Evolutionary conservation across 1,284 basidiomycete genomes (phyloP).

Genomic region (Fomes fomentarius): DNA sequence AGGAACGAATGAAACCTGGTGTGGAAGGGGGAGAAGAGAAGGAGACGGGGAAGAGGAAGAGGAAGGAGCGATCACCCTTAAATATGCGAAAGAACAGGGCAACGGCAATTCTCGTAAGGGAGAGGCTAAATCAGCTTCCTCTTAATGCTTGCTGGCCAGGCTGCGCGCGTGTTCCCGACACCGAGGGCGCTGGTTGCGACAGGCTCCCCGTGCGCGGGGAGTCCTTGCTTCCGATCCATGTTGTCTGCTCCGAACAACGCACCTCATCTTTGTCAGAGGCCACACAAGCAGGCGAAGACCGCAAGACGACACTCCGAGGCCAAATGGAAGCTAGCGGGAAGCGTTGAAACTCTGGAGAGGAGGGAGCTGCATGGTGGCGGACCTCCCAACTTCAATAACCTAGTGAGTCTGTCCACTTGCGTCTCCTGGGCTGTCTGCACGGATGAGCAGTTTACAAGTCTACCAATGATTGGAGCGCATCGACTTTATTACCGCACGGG

Average conservation of each 20-base stretch:
- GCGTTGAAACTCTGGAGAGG: too few species aligned
- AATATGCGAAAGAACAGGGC: conserved; percentile 8
- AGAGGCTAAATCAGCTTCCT: background rate
- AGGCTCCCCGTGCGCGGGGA: background rate
- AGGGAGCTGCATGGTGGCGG: too few species aligned
- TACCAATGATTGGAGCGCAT: too few species aligned
- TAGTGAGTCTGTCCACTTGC: too few species aligned
- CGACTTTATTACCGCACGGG: too few species aligned
- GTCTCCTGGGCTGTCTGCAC: too few species aligned
- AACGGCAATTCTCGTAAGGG: conserved; percentile 10
- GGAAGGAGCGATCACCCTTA: conserved; percentile 8
- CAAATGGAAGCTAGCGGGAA: too few species aligned
- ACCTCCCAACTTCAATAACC: too few species aligned
- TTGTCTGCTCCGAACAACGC: background rate
- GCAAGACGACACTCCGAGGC: too few species aligned
- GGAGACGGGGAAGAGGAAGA: background rate
- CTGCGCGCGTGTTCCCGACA: background rate
- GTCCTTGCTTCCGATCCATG: background rate
- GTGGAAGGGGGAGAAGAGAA: background rate
- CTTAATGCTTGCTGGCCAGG: background rate
- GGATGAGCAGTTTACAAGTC: too few species aligned
- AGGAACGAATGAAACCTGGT: conserved; percentile 6
- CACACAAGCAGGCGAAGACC: too few species aligned
- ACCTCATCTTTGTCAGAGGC: background rate
- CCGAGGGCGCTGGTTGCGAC: background rate